phyloP scores from a whole-genome alignment of 2,329 filamentous ascomycete species.

The Cladorrhinum sp. region DNA sequence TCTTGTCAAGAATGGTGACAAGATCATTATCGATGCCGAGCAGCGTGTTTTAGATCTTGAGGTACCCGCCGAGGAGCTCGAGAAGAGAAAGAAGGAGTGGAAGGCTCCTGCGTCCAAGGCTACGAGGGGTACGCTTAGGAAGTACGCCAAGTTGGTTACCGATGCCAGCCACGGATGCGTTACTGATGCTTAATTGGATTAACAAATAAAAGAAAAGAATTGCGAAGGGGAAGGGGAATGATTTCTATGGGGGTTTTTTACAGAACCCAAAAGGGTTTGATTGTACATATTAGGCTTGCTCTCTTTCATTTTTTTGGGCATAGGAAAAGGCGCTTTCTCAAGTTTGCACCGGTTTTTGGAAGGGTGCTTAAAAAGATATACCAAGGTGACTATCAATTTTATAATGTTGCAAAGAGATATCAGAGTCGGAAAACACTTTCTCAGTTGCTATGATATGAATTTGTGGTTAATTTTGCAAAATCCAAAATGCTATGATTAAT shows the following conservation, averaged over 20 bases:
- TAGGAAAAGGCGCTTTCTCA: conserved; percentile 14
- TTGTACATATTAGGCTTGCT: conserved; percentile 19
- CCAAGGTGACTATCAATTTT: not conserved
- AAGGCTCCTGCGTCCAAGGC: conserved; percentile 57
- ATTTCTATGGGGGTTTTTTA: not conserved
- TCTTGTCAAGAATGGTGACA: conserved; percentile 76
- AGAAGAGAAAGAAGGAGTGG: conserved; percentile 57
- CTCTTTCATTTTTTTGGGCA: conserved; percentile 13
- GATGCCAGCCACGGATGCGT: conserved; percentile 60
- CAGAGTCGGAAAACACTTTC: not conserved
- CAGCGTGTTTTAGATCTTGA: conserved; percentile 66
- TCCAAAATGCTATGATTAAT: not conserved
- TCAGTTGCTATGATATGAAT: not conserved
- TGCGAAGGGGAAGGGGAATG: not conserved
- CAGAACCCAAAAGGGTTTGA: not conserved
- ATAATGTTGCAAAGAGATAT: not conserved
- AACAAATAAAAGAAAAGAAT: not conserved
- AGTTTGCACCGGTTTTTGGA: not conserved
- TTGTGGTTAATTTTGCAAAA: not conserved
- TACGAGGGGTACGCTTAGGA: conserved; percentile 64
- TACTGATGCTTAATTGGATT: conserved; percentile 40
- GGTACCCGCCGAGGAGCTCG: conserved; percentile 64
- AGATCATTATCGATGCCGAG: conserved; percentile 78
- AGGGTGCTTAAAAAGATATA: not conserved
- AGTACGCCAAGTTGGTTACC: conserved; percentile 62